Percentiles rank a stretch among this genome's conserved stretches.
Evolutionary conservation across 2,329 filamentous ascomycete genomes (phyloP).

Genomic region (Apiospora kogelbergensis): DNA sequence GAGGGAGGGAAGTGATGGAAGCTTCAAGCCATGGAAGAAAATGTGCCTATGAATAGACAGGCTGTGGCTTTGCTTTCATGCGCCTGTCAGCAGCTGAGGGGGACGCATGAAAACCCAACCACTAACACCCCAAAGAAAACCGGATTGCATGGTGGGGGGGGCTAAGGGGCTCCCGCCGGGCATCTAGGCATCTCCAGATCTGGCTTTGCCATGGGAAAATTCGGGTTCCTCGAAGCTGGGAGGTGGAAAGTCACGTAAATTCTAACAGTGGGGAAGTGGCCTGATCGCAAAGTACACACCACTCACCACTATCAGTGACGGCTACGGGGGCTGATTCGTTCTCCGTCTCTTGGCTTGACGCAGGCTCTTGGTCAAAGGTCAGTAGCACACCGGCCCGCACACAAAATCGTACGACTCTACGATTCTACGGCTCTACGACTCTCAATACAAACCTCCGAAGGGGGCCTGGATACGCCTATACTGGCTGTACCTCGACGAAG

Average conservation of each 20-base stretch:
- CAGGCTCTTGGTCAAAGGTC: background rate
- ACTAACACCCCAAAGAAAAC: background rate
- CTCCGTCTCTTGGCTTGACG: background rate
- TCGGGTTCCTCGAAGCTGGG: background rate
- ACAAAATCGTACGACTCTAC: background rate
- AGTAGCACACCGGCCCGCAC: background rate
- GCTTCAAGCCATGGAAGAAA: background rate
- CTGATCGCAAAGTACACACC: background rate
- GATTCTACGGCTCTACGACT: no score
- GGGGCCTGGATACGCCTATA: background rate
- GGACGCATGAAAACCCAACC: background rate
- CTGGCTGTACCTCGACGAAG: background rate
- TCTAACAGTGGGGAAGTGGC: conserved; percentile 1
- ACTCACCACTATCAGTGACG: background rate
- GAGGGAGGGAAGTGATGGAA: background rate
- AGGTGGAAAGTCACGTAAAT: background rate
- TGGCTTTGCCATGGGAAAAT: background rate
- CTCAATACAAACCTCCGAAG: background rate
- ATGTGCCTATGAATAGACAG: background rate
- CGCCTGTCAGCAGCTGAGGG: background rate
- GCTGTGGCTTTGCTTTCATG: background rate
- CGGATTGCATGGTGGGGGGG: background rate
- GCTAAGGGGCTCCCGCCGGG: background rate
- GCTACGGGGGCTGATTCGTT: background rate
- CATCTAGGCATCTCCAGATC: background rate